Conservation (phyloP, 2,329 filamentous ascomycete genomes). For the Chlorencoelia australis region DNA sequence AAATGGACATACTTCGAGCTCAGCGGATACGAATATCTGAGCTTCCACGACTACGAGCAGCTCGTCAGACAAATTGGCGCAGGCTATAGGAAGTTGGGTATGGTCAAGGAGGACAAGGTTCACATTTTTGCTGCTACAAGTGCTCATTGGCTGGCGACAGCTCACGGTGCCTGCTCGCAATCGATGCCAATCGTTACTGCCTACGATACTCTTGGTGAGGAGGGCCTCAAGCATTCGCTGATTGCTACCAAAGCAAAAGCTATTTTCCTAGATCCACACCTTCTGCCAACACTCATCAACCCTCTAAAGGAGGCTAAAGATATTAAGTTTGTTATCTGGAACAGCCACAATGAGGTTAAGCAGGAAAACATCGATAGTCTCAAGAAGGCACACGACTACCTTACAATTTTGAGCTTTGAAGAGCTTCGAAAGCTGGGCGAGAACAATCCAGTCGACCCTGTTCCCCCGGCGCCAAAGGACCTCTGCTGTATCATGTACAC, state of each 20-base stretch:
- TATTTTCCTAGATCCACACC: conserved; percentile 78
- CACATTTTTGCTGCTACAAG: conserved; percentile 71
- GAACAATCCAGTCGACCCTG: conserved; percentile 58
- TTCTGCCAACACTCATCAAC: conserved; percentile 49
- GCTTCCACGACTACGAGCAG: conserved; percentile 66
- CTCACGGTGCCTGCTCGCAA: conserved; percentile 57
- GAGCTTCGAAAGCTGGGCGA: conserved; percentile 37
- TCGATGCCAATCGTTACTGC: conserved; percentile 87
- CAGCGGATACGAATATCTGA: conserved; percentile 64
- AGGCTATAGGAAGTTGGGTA: conserved; percentile 61
- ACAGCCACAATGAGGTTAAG: conserved; percentile 38
- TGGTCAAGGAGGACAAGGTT: conserved; percentile 53
- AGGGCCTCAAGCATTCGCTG: conserved; percentile 76
- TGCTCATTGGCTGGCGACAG: conserved; percentile 37
- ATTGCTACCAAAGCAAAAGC: conserved; percentile 68
- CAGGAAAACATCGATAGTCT: conserved; percentile 40
- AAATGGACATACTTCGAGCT: conserved; percentile 81
- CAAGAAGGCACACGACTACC: conserved; percentile 42
- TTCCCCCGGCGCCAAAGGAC: conserved; percentile 64
- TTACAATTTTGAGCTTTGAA: conserved; percentile 42
- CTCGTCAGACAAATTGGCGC: conserved; percentile 56
- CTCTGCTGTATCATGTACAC: conserved; percentile 80
- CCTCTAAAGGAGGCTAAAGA: conserved; percentile 46
- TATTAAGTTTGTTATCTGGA: conserved; percentile 42
- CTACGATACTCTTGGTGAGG: conserved; percentile 82